Conservation (phyloP, 768 basidiomycete species). For the Roridomyces roridus region DNA sequence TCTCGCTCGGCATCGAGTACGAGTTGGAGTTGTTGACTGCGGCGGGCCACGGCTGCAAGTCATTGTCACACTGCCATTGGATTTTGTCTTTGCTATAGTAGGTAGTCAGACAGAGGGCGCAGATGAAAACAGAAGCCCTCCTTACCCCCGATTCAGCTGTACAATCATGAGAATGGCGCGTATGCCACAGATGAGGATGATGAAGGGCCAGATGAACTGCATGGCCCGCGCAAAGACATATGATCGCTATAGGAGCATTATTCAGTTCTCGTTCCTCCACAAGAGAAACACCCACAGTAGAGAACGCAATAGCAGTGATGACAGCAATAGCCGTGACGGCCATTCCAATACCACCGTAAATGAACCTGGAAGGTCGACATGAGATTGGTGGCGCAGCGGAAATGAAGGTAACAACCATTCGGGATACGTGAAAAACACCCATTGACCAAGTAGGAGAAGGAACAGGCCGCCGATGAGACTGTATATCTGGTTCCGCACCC, state of each 20-base stretch:
- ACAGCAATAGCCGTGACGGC: constrained; percentile 56
- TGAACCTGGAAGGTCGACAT: constrained; percentile 50
- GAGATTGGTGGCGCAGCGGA: constrained; percentile 31
- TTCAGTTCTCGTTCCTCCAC: too few species aligned
- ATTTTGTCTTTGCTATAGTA: constrained; percentile 67
- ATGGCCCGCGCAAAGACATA: constrained; percentile 70
- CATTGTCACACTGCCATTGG: constrained; percentile 75
- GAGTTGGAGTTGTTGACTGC: constrained; percentile 47
- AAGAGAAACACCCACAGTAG: constrained; percentile 60
- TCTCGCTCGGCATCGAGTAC: constrained; percentile 55
- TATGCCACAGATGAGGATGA: constrained; percentile 67
- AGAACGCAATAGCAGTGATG: constrained; percentile 63
- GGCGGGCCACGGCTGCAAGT: constrained; percentile 65
- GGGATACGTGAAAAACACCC: constrained; percentile 65
- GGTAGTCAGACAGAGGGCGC: constrained; percentile 24
- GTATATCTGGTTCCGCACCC: constrained; percentile 53
- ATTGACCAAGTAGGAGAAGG: constrained; percentile 66
- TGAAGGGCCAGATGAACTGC: constrained; percentile 74
- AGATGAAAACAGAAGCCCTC: constrained; percentile 30
- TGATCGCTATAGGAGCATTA: constrained; percentile 58
- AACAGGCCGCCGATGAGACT: constrained; percentile 71
- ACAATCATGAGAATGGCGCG: constrained; percentile 78
- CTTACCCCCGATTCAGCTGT: constrained; percentile 72
- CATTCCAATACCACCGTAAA: constrained; percentile 72
- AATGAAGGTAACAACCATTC: constrained; percentile 60